These are phyloP conservation scores for Jatropha multifida DNA, from an alignment of 441 rosid species.

Conservation along the genomic window DNA sequence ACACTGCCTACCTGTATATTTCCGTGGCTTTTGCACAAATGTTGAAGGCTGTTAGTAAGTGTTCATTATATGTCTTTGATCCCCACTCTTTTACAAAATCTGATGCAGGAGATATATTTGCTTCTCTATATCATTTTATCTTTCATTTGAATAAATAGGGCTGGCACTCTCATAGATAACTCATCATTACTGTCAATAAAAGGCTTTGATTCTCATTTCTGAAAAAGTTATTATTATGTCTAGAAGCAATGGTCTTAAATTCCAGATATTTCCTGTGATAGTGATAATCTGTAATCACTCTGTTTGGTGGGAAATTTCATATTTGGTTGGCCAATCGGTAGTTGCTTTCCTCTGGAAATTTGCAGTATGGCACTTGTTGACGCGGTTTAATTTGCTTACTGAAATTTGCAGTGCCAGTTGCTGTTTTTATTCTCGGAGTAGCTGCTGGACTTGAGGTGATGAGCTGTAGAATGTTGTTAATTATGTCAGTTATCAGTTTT, in stretches of 20 bases:
- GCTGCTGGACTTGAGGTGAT: constrained; percentile 90
- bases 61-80: constrained; percentile 13
- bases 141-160: background rate
- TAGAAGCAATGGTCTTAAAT: background rate
- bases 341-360: background rate
- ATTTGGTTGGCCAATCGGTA: background rate
- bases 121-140: background rate
- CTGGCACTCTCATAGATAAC: background rate
- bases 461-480: constrained; percentile 92
- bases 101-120: background rate
- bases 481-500: constrained; percentile 89
- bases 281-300: background rate
- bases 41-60: constrained; percentile 94
- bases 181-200: background rate
- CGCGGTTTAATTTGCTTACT: constrained; percentile 23
- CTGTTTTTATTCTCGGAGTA: constrained; percentile 91
- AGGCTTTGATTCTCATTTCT: background rate
- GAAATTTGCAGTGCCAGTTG: constrained; percentile 91
- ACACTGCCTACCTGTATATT: constrained; percentile 92
- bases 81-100: background rate
- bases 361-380: background rate
- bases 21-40: constrained; percentile 97
- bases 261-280: background rate
- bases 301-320: background rate
- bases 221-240: background rate